A percentile compares a stretch with the other conserved stretches of the same genome.
Conservation (phyloP, 2,329 filamentous ascomycete genomes). For the Aspergillus persii region DNA sequence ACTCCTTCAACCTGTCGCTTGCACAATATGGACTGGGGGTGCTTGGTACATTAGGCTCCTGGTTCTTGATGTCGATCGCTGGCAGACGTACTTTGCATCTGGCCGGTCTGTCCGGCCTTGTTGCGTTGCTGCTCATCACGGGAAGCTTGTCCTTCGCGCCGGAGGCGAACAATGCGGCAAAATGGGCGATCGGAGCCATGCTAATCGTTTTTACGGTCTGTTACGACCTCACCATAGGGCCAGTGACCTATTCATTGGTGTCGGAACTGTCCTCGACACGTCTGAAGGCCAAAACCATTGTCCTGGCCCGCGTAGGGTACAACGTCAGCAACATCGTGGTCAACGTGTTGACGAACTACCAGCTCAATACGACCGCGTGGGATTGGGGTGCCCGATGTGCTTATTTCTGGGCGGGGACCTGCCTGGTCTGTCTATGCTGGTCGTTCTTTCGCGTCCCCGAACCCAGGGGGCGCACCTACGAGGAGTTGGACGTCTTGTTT, state of each 20-base stretch:
- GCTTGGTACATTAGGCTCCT: slow-evolving; percentile 52
- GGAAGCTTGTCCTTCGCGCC: slow-evolving; percentile 26
- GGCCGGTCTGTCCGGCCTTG: slow-evolving; percentile 25
- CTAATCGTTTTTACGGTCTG: slow-evolving; percentile 54
- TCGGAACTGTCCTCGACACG: slow-evolving; percentile 55
- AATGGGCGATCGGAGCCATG: slow-evolving; percentile 46
- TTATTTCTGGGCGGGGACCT: slow-evolving; percentile 44
- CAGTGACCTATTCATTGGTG: slow-evolving; percentile 54
- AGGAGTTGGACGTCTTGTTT: slow-evolving; percentile 38
- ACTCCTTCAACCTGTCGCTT: slow-evolving; percentile 39
- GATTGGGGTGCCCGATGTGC: slow-evolving; percentile 37
- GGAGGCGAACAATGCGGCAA: slow-evolving; percentile 26
- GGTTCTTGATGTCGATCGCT: slow-evolving; percentile 43
- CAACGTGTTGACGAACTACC: slow-evolving; percentile 61
- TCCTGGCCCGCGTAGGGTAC: slow-evolving; percentile 51
- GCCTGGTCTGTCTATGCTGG: slow-evolving; percentile 39
- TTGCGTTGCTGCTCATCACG: slow-evolving; percentile 27
- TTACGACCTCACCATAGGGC: slow-evolving; percentile 56
- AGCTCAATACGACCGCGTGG: slow-evolving; percentile 28
- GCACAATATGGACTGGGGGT: slow-evolving; percentile 63
- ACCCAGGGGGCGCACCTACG: slow-evolving; percentile 30
- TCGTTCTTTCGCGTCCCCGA: slow-evolving; percentile 41
- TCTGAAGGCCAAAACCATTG: slow-evolving; percentile 56
- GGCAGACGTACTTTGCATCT: slow-evolving; percentile 44
- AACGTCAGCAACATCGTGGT: slow-evolving; percentile 50